Percentiles rank a stretch among this genome's conserved stretches.
phyloP scores from a whole-genome alignment of 257 asterid genomes.

The Solanum chmielewskii region DNA sequence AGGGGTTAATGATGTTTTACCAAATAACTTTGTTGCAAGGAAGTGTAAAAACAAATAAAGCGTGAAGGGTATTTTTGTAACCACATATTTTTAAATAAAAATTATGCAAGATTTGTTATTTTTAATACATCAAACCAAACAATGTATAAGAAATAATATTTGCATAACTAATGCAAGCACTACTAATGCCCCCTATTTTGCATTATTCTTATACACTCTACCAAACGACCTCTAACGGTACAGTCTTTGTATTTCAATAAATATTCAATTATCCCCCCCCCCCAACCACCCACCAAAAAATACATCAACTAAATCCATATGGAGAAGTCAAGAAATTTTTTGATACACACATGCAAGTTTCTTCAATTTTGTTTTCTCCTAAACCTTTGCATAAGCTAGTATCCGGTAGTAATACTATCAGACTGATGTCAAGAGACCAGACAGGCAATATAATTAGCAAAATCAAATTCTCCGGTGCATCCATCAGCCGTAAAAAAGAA shows the following conservation, averaged over 20 bases:
- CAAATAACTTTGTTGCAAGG: no score
- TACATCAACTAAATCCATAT: background rate
- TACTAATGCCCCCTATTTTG: no score
- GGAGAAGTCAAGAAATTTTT: background rate
- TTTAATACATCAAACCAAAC: no score
- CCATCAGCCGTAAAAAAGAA: background rate
- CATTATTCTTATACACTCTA: no score
- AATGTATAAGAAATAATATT: no score
- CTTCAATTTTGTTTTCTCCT: background rate
- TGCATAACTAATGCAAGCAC: no score
- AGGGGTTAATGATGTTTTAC: no score
- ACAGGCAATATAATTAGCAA: background rate
- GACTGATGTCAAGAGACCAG: background rate
- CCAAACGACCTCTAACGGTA: background rate
- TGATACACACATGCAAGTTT: background rate
- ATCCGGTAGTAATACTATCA: background rate
- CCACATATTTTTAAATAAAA: no score
- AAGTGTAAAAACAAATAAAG: no score
- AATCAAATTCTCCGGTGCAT: background rate
- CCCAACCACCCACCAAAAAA: background rate
- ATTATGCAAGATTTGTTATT: no score
- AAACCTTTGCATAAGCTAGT: background rate
- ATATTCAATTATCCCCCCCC: background rate
- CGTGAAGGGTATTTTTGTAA: no score
- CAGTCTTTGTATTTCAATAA: background rate